phyloP scores from a whole-genome alignment of 306 rosid species.

The Cicer pinnatifidum region DNA sequence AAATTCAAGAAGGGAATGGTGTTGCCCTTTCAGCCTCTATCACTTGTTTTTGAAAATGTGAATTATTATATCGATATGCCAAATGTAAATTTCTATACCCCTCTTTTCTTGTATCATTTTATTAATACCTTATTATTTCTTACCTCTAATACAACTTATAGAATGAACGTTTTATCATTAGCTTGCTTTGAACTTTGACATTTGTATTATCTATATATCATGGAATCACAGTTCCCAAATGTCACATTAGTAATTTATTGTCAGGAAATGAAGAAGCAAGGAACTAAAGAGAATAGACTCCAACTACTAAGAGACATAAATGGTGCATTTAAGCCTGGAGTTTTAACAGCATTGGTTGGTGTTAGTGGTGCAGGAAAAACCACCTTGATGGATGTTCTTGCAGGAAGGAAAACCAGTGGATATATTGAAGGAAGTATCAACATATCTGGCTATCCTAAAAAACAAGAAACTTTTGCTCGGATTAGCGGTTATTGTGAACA shows the following conservation, averaged over 20 bases:
- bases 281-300: slow-evolving; percentile 48
- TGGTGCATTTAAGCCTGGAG: slow-evolving; percentile 58
- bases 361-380: slow-evolving; percentile 64
- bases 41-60: slow-evolving; percentile 54
- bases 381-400: slow-evolving; percentile 64
- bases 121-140: neutral
- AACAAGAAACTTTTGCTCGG: slow-evolving; percentile 55
- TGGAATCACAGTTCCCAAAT: slow-evolving; percentile 4
- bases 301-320: slow-evolving; percentile 53
- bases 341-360: slow-evolving; percentile 59
- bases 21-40: slow-evolving; percentile 54
- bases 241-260: neutral
- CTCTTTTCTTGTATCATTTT: slow-evolving; percentile 20
- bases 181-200: neutral
- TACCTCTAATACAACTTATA: neutral
- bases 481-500: slow-evolving; percentile 65
- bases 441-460: slow-evolving; percentile 57
- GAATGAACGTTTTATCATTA: neutral
- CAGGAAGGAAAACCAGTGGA: slow-evolving; percentile 59
- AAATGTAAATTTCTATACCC: slow-evolving; percentile 43
- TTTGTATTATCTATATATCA: slow-evolving; percentile 13
- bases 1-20: slow-evolving; percentile 57
- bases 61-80: slow-evolving; percentile 59
- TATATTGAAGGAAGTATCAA: slow-evolving; percentile 55
- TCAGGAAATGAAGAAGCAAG: slow-evolving; percentile 61